These are phyloP conservation scores for Thraustochytrium sp. DNA, from an alignment of 352 stramenopile genomes.

Conservation along the genomic window DNA sequence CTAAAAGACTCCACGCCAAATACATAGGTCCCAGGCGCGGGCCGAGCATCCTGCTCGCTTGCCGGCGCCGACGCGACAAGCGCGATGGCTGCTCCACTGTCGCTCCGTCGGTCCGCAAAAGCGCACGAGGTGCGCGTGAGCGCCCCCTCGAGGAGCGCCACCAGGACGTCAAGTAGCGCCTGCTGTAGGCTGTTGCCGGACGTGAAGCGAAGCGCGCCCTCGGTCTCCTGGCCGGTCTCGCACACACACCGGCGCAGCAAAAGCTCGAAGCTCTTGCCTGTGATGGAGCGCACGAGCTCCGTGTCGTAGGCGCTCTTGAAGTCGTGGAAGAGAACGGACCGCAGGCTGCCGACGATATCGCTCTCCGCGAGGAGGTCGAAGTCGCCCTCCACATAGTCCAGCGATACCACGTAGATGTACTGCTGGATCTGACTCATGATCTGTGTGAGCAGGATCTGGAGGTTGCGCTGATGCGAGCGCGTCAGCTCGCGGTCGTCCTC, in stretches of 20 bases:
- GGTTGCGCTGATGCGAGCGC: background rate
- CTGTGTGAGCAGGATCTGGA: background rate
- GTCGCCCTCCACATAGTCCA: conserved; percentile 33
- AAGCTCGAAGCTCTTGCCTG: conserved; percentile 33
- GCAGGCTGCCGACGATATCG: background rate
- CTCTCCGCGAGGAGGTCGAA: conserved; percentile 31
- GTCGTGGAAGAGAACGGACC: conserved; percentile 3
- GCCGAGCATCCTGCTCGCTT: too few relatives aligned
- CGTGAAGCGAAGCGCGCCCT: background rate
- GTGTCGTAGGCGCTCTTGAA: background rate
- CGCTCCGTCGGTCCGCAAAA: too few relatives aligned
- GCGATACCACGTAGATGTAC: conserved; percentile 23
- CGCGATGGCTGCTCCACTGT: too few relatives aligned
- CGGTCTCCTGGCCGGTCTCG: background rate
- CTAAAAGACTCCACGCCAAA: background rate
- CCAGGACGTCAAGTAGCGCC: conserved; percentile 24
- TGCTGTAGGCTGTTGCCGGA: conserved; percentile 37
- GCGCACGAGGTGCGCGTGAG: background rate
- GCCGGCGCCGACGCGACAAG: too few relatives aligned
- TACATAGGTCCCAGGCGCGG: background rate
- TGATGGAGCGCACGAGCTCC: background rate
- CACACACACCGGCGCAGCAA: conserved; percentile 15
- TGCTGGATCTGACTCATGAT: conserved; percentile 3
- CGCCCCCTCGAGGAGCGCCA: background rate
- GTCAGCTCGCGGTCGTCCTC: background rate